A percentile compares a stretch with the other conserved stretches of the same genome.
These are phyloP conservation scores for Hymenotorrendiella dingleyae DNA, from an alignment of 2,329 filamentous ascomycete genomes.

Conservation along the genomic window DNA sequence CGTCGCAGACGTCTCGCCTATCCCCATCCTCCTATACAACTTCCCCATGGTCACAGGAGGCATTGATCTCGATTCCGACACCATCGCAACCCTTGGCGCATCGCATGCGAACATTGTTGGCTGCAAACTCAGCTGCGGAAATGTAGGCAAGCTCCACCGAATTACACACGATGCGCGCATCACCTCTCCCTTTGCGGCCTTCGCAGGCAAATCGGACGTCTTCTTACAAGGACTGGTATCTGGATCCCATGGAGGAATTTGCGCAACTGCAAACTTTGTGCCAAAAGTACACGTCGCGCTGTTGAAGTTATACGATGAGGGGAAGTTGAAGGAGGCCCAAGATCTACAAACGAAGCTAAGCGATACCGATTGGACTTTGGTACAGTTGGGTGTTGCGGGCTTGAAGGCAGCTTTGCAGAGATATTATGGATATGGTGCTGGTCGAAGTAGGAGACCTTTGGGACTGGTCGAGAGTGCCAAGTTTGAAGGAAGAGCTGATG, in stretches of 20 bases:
- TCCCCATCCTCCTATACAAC: slow-evolving; percentile 60
- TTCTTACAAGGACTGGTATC: slow-evolving; percentile 41
- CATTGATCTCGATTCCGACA: slow-evolving; percentile 52
- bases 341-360: slow-evolving; percentile 57
- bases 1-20: slow-evolving; percentile 51
- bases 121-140: slow-evolving; percentile 83
- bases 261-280: slow-evolving; percentile 61
- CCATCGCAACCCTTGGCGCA: slow-evolving; percentile 45
- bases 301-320: slow-evolving; percentile 49
- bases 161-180: slow-evolving; percentile 46
- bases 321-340: slow-evolving; percentile 50
- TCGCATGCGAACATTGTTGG: slow-evolving; percentile 76
- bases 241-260: slow-evolving; percentile 63
- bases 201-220: slow-evolving; percentile 1
- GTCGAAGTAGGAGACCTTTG: slow-evolving; percentile 25
- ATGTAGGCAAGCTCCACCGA: slow-evolving; percentile 77
- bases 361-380: slow-evolving; percentile 59
- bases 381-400: slow-evolving; percentile 58
- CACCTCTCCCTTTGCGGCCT: neutral
- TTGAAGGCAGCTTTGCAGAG: slow-evolving; percentile 56
- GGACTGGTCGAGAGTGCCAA: neutral
- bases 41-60: slow-evolving; percentile 53
- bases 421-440: slow-evolving; percentile 54
- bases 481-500: neutral
- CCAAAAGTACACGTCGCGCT: slow-evolving; percentile 56